Percentiles rank a stretch among this genome's conserved stretches.
These are phyloP conservation scores for Bruguiera hainesii DNA, from an alignment of 441 rosid genomes.

Conservation along the genomic window DNA sequence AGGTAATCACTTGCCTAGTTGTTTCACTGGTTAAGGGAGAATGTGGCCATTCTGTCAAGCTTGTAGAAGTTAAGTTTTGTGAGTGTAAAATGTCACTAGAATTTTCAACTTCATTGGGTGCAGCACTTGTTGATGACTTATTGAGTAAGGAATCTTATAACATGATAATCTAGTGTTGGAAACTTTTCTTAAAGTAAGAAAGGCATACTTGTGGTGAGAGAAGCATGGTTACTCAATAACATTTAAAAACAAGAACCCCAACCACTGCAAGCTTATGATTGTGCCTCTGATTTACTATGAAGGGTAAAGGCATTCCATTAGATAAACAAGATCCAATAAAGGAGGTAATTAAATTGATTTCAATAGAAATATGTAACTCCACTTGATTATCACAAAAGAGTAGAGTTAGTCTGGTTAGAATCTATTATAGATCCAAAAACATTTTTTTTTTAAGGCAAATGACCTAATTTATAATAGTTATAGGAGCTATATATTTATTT, in stretches of 20 bases:
- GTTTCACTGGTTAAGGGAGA: conserved; percentile 60
- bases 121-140: neutral
- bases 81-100: conserved; percentile 21
- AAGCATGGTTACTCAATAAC: conserved; percentile 68
- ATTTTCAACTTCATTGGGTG: neutral
- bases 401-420: no score
- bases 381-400: neutral
- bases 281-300: conserved; percentile 55
- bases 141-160: neutral
- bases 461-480: no score
- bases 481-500: no score
- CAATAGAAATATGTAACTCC: conserved; percentile 38
- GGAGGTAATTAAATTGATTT: conserved; percentile 53
- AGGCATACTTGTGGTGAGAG: conserved; percentile 57
- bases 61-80: conserved; percentile 58
- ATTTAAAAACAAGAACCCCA: conserved; percentile 67
- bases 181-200: conserved; percentile 39
- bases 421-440: no score
- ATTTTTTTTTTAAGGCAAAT: no score
- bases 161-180: neutral
- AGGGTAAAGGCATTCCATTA: conserved; percentile 68
- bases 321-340: conserved; percentile 59
- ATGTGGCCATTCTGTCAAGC: conserved; percentile 60
- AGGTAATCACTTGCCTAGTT: conserved; percentile 62
- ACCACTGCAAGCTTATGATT: conserved; percentile 60